These are phyloP conservation scores for Trematosphaeria pertusa DNA, from an alignment of 2,329 filamentous ascomycete species.

Conservation along the genomic window DNA sequence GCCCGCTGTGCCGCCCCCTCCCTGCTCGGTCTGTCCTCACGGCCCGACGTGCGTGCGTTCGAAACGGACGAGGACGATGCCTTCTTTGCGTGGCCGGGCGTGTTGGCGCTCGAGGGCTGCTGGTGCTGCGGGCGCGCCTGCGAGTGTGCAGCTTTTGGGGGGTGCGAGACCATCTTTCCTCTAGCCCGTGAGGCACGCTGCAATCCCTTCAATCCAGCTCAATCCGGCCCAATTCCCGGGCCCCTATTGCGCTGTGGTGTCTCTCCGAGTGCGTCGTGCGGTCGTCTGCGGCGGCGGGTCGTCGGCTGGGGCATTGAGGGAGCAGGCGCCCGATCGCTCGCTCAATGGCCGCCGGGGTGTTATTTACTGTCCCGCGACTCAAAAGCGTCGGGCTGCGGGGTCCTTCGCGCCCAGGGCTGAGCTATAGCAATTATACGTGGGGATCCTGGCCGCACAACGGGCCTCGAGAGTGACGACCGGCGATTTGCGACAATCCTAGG, in stretches of 20 bases:
- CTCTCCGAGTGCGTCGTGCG: too few species aligned
- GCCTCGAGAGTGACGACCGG: constrained; percentile 22
- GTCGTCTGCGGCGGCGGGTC: constrained; percentile 5
- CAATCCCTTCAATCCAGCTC: too few species aligned
- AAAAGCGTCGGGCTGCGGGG: too few species aligned
- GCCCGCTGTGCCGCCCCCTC: constrained; percentile 70
- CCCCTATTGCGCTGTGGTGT: too few species aligned
- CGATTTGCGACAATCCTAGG: constrained; percentile 12
- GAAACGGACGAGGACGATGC: constrained; percentile 11
- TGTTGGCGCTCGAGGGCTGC: constrained; percentile 21
- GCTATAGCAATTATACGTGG: too few species aligned
- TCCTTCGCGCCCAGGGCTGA: too few species aligned
- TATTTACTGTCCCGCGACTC: too few species aligned
- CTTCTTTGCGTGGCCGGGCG: constrained; percentile 40
- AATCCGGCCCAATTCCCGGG: too few species aligned
- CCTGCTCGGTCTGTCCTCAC: constrained; percentile 58
- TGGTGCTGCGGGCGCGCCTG: constrained; percentile 20
- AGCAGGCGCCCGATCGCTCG: too few species aligned
- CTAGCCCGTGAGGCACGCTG: neutral
- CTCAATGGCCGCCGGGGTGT: too few species aligned
- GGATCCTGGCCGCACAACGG: constrained; percentile 37
- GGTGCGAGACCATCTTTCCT: constrained; percentile 31
- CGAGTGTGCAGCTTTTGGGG: constrained; percentile 25
- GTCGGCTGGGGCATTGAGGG: constrained; percentile 14
- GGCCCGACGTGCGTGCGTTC: constrained; percentile 33